A percentile compares a stretch with the other conserved stretches of the same genome.
Evolutionary conservation across 768 basidiomycete species (phyloP).

Genomic region (Trametes elegans): DNA sequence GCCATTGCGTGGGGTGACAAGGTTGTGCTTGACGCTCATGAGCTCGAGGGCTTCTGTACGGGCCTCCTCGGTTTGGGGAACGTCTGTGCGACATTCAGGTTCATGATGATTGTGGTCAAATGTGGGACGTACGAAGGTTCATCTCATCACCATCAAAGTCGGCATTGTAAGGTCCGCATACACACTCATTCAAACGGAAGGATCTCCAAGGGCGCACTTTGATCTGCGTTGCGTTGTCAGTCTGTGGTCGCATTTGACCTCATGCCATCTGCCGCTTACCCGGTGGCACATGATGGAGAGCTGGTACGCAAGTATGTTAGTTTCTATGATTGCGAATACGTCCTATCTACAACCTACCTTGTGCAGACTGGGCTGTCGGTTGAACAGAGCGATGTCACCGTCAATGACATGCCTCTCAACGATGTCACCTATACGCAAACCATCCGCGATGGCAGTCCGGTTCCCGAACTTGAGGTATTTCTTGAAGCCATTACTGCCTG

Average conservation of each 20-base stretch:
- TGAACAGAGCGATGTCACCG: slow-evolving; percentile 96
- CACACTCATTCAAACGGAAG: slow-evolving; percentile 97
- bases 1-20: slow-evolving; percentile 97
- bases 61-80: slow-evolving; percentile 98
- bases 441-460: slow-evolving; percentile 74
- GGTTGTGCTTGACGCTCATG: slow-evolving; percentile 95
- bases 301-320: slow-evolving; percentile 34
- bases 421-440: slow-evolving; percentile 80
- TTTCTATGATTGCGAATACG: not conserved
- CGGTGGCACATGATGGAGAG: slow-evolving; percentile 99
- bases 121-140: slow-evolving; percentile 81
- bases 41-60: slow-evolving; percentile 95
- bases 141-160: slow-evolving; percentile 99
- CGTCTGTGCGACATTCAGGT: slow-evolving; percentile 51
- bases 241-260: not conserved
- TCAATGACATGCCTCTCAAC: slow-evolving; percentile 95
- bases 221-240: slow-evolving; percentile 39
- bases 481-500: slow-evolving; percentile 76
- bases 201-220: slow-evolving; percentile 97
- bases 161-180: slow-evolving; percentile 98
- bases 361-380: slow-evolving; percentile 97
- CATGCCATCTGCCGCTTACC: slow-evolving; percentile 38
- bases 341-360: slow-evolving; percentile 49
- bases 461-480: slow-evolving; percentile 90
- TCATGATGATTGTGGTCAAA: not conserved